Evolutionary conservation across 2,329 filamentous ascomycete genomes (phyloP).

Genomic region (Boeremia exigua): DNA sequence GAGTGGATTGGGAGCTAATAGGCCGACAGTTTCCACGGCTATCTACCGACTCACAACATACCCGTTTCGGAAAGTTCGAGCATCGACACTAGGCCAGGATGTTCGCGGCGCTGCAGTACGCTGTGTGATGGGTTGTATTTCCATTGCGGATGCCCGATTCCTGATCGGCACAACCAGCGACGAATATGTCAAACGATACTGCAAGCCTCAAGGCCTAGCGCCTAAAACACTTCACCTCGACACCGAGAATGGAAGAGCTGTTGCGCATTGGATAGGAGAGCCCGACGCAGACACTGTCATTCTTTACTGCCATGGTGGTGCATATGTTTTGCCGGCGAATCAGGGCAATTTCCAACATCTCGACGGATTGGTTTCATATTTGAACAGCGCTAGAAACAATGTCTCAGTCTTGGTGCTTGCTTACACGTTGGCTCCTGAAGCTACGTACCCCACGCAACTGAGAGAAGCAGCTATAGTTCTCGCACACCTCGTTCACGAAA

Average conservation of each 20-base stretch:
- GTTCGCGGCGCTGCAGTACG: slow-evolving; percentile 26
- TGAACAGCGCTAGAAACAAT: slow-evolving; percentile 8
- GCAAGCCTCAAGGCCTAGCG: slow-evolving; percentile 15
- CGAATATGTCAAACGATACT: slow-evolving; percentile 21
- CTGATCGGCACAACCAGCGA: slow-evolving; percentile 22
- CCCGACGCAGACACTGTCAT: slow-evolving; percentile 27
- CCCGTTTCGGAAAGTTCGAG: slow-evolving; percentile 22
- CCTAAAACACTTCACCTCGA: slow-evolving; percentile 19
- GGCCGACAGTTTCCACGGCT: slow-evolving; percentile 16
- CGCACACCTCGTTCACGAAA: slow-evolving; percentile 20
- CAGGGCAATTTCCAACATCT: slow-evolving; percentile 19
- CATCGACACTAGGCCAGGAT: slow-evolving; percentile 22
- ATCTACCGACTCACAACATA: slow-evolving; percentile 23
- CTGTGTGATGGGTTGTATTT: slow-evolving; percentile 20
- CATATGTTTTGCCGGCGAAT: slow-evolving; percentile 26
- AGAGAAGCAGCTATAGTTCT: slow-evolving; percentile 26
- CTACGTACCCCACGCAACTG: slow-evolving; percentile 28
- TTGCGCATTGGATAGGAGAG: slow-evolving; percentile 33
- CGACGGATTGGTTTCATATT: slow-evolving; percentile 15
- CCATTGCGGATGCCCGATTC: slow-evolving; percentile 29
- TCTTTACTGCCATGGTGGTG: slow-evolving; percentile 33
- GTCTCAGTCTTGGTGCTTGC: slow-evolving; percentile 29
- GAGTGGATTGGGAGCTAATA: not conserved
- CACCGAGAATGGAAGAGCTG: slow-evolving; percentile 7
- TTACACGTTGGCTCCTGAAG: slow-evolving; percentile 31